Conservation (phyloP, 495 filamentous ascomycete species). For the Aspergillus conjunctus region DNA sequence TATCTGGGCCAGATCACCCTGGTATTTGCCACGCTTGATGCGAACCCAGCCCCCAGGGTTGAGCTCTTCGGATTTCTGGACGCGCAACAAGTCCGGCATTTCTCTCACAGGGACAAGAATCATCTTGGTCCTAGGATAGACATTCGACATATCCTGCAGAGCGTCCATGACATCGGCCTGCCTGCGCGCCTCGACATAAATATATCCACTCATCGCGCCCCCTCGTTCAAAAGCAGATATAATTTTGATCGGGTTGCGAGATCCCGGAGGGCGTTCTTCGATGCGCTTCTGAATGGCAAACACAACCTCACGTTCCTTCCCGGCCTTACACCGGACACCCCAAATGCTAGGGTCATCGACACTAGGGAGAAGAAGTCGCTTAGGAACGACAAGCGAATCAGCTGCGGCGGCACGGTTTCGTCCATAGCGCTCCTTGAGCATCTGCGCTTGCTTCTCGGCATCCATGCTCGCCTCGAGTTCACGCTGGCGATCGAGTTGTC, state of each 20-base stretch:
- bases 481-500: conserved; percentile 89
- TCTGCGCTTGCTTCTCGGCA: conserved; percentile 88
- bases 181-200: conserved; percentile 89
- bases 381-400: conserved; percentile 72
- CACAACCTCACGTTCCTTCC: conserved; percentile 91
- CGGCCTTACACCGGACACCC: conserved; percentile 89
- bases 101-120: conserved; percentile 93
- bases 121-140: conserved; percentile 81
- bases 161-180: conserved; percentile 82
- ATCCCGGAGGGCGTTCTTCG: conserved; percentile 68
- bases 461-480: conserved; percentile 83
- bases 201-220: conserved; percentile 84
- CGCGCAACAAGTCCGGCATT: conserved; percentile 93
- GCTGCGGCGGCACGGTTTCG: conserved; percentile 59
- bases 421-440: conserved; percentile 82
- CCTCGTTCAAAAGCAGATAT: conserved; percentile 89
- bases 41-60: conserved; percentile 90
- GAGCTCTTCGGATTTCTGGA: conserved; percentile 81
- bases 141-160: conserved; percentile 78
- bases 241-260: conserved; percentile 75
- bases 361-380: conserved; percentile 84
- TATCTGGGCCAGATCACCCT: conserved; percentile 88
- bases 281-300: conserved; percentile 84
- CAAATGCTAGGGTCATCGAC: conserved; percentile 96
- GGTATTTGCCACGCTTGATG: conserved; percentile 80